Evolutionary conservation across 257 asterid species (phyloP).

Genomic region (Petunia secreta): DNA sequence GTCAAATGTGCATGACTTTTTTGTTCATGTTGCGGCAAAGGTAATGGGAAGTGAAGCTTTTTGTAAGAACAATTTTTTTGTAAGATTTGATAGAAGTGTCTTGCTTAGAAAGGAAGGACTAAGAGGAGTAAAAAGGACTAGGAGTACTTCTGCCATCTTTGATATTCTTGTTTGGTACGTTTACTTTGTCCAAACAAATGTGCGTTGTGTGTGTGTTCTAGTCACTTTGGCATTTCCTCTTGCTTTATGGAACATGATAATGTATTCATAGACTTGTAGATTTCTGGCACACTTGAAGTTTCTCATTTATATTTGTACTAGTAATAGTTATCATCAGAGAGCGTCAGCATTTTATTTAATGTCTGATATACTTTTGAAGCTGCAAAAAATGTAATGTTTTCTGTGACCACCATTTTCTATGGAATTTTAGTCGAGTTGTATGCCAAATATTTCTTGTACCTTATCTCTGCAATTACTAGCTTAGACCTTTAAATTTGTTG

Average conservation of each 20-base stretch:
- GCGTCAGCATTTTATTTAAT: not conserved
- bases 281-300: not conserved
- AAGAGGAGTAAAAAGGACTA: constrained; percentile 10
- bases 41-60: constrained; percentile 45
- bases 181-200: not conserved
- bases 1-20: constrained; percentile 89
- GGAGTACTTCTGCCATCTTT: not conserved
- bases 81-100: not conserved
- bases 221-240: not conserved
- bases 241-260: not conserved
- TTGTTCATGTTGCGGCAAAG: constrained; percentile 98
- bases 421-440: not conserved
- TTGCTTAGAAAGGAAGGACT: not conserved
- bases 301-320: not conserved
- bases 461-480: not conserved
- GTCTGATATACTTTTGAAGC: constrained; percentile 19
- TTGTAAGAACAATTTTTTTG: not conserved
- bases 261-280: not conserved
- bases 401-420: not conserved
- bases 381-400: not conserved
- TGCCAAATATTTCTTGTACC: constrained; percentile 4
- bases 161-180: not conserved
- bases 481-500: constrained; percentile 5
- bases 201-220: not conserved
- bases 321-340: not conserved